Conservation (phyloP, 257 asterid species). For the Gentiana straminea region DNA sequence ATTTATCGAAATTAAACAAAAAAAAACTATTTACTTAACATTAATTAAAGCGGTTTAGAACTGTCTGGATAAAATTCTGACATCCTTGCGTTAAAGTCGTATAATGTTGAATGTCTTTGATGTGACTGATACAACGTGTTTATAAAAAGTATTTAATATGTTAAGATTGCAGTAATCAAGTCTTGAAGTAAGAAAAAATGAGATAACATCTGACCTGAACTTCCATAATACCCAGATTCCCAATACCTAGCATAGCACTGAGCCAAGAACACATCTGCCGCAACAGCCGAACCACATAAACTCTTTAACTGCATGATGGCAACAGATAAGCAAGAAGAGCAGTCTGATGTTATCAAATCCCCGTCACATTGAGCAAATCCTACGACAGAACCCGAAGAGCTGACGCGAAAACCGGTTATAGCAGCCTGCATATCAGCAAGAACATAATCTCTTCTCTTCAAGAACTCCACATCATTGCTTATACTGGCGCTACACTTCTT, state of each 20-base stretch:
- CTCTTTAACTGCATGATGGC: constrained; percentile 24
- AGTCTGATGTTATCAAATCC: constrained; percentile 24
- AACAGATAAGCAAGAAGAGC: constrained; percentile 27
- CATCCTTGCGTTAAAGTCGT: too few relatives aligned
- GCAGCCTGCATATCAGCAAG: constrained; percentile 27
- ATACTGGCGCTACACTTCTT: constrained; percentile 36
- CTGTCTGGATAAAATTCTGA: too few relatives aligned
- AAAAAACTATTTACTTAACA: too few relatives aligned
- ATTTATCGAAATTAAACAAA: too few relatives aligned
- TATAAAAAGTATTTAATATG: neutral
- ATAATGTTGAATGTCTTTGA: too few relatives aligned
- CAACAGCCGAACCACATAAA: constrained; percentile 30
- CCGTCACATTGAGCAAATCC: constrained; percentile 33
- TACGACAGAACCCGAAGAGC: constrained; percentile 25
- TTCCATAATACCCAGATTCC: constrained; percentile 31
- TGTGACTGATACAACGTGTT: too few relatives aligned
- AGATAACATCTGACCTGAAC: constrained; percentile 11
- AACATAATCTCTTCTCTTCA: constrained; percentile 48
- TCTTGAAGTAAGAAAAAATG: neutral
- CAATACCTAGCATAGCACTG: constrained; percentile 39
- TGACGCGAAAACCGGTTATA: constrained; percentile 41
- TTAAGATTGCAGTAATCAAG: neutral
- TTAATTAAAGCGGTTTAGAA: too few relatives aligned
- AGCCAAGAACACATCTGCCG: constrained; percentile 32
- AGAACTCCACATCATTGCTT: constrained; percentile 35